These are phyloP conservation scores for Nitzschia sp. DNA, from an alignment of 108 stramenopile genomes.

Conservation along the genomic window DNA sequence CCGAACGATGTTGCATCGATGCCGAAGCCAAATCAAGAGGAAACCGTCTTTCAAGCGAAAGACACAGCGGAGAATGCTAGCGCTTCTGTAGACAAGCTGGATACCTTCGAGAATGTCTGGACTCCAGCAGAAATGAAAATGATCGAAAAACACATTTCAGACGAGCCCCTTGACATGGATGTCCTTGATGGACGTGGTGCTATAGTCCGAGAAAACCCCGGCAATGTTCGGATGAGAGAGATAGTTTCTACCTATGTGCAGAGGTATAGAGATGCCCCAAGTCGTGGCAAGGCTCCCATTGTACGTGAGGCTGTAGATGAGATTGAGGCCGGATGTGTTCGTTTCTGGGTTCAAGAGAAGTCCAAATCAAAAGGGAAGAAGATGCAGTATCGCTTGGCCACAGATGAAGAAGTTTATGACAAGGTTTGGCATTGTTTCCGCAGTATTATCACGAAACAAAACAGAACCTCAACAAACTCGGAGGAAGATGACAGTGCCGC, in stretches of 20 bases:
- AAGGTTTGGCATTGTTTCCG: constrained; percentile 2
- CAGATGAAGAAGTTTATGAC: neutral
- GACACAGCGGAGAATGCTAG: too few species aligned
- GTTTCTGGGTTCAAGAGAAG: neutral
- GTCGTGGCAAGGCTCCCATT: constrained; percentile 3
- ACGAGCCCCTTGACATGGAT: neutral
- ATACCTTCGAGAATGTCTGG: neutral
- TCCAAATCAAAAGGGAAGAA: neutral
- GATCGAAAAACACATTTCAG: neutral
- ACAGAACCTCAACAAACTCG: neutral
- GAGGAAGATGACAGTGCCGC: neutral
- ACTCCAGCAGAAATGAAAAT: neutral
- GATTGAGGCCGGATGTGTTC: neutral
- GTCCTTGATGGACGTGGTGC: neutral
- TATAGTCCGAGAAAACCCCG: neutral
- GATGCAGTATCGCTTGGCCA: neutral
- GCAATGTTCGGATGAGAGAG: neutral
- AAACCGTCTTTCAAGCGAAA: too few species aligned
- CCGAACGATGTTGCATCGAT: too few species aligned
- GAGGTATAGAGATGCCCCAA: neutral
- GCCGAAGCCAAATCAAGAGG: too few species aligned
- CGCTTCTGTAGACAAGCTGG: neutral
- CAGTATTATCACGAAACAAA: constrained; percentile 1
- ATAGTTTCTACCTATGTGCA: neutral
- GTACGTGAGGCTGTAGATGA: neutral